Conservation (phyloP, 2,329 filamentous ascomycete genomes). For the Metarhizium album region DNA sequence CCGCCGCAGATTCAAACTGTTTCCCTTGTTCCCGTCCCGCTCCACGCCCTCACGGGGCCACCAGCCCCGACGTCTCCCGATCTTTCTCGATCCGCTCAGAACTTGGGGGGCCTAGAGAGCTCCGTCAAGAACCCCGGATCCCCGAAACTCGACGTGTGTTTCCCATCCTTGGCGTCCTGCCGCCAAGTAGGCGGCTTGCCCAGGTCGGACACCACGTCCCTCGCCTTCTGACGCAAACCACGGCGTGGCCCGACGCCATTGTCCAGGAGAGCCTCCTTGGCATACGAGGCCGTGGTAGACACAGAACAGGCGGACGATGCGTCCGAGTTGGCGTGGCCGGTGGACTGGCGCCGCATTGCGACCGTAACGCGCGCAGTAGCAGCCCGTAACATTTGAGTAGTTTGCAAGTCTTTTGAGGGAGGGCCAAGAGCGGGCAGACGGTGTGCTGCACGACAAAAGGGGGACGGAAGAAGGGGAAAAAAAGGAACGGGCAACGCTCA, state of each 20-base stretch:
- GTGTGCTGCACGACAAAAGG: no score
- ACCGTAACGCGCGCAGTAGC: no score
- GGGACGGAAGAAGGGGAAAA: no score
- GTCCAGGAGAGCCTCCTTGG: constrained; percentile 12
- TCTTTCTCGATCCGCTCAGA: neutral
- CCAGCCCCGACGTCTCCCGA: neutral
- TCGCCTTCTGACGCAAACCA: constrained; percentile 21
- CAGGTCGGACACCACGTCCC: constrained; percentile 22
- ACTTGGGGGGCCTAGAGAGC: constrained; percentile 7
- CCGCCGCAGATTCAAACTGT: neutral
- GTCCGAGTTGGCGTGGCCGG: constrained; percentile 18
- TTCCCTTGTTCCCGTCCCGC: neutral
- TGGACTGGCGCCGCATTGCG: constrained; percentile 15
- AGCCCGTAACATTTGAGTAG: no score
- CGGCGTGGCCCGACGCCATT: constrained; percentile 10
- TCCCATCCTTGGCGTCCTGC: constrained; percentile 22
- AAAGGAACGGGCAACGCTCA: no score
- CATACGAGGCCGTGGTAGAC: constrained; percentile 18
- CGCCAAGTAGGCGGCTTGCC: constrained; percentile 21
- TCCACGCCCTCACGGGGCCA: no score
- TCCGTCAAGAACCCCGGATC: constrained; percentile 17
- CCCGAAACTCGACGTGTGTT: constrained; percentile 16
- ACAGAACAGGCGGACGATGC: constrained; percentile 21
- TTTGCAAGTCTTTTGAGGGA: no score
- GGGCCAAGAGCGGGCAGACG: no score